Base-by-base conservation (phyloP, 371 early-diverging fungal genomes). In the Batkoa obscura region DNA sequence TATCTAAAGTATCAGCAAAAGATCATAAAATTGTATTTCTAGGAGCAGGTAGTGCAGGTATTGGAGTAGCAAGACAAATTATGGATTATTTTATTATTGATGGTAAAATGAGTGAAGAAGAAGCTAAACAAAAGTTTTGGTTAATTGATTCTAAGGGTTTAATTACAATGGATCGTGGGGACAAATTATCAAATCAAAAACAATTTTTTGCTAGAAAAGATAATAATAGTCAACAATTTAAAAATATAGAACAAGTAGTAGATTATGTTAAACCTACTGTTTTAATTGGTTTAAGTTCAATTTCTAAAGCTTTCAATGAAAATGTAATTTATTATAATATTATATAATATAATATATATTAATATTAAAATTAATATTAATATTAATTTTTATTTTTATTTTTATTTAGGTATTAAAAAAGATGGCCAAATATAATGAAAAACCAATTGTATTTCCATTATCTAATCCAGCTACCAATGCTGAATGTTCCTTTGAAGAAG, bases 381-480 rank as follows among this genome's bases (percentile, higher is more conserved):
- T 5, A 39, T 8, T 39, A 39, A 8, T 39, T 12, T 31, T 10
- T 31, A 12, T n/a, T 50, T 12, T 12, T 34, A 10, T 31, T 34
- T 2, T 13, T 50, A 12, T 46, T 15, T 30, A 50, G 50, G 53
- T 39, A 1, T 65, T 90, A 53, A 50, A 61, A 31, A 72, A 75
- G 32, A 86, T 91, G 82, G 78, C 74, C 51, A 63, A 72, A 43
- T 58, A 82, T 53, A 91, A 90, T 66, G 57, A 80, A 37, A 74
- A 75, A 13, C 94, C 94, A 8, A 88, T 91, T 60, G 75, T 93
- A 43, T 90, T 93, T 74, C 93, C 93, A 3, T 77, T 93, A 55
- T 90, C 91, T 12, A 93, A 93, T 64, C 93, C 93, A 9, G 66
- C 71, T 54, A 78, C 74, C 56, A 80, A 87, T 65, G 88, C 91